These are phyloP conservation scores for Cercospora beticola DNA, from an alignment of 2,329 filamentous ascomycete genomes.

Conservation along the genomic window DNA sequence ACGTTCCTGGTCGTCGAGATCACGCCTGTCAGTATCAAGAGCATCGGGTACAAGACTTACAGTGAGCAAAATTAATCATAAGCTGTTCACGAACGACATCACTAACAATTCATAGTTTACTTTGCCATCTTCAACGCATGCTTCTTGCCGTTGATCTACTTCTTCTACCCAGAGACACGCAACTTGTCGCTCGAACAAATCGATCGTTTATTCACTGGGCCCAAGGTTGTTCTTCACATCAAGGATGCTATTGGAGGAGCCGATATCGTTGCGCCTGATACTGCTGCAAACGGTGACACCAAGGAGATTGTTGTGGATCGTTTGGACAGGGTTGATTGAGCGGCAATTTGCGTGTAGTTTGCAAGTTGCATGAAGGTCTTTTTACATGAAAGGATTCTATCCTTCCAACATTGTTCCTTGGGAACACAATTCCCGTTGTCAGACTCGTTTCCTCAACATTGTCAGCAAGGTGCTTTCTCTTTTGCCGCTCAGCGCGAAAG, in stretches of 20 bases:
- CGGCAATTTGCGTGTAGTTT: background rate
- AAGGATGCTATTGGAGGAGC: slow-evolving; percentile 15
- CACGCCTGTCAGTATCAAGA: slow-evolving; percentile 41
- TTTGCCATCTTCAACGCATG: slow-evolving; percentile 53
- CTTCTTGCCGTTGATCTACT: slow-evolving; percentile 61
- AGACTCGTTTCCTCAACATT: background rate
- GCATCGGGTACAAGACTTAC: slow-evolving; percentile 38
- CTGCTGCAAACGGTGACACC: background rate
- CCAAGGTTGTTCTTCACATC: slow-evolving; percentile 24
- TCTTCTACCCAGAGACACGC: slow-evolving; percentile 49
- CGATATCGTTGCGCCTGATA: background rate
- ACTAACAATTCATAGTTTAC: slow-evolving; percentile 31
- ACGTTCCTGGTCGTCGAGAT: slow-evolving; percentile 41
- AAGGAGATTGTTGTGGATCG: slow-evolving; percentile 15
- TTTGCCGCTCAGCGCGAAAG: background rate
- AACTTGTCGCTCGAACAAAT: slow-evolving; percentile 54
- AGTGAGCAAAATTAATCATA: slow-evolving; percentile 5
- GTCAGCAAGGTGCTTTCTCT: background rate
- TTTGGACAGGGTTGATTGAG: slow-evolving; percentile 1
- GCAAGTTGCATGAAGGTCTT: background rate
- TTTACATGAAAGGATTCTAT: background rate
- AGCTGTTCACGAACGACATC: too few relatives aligned
- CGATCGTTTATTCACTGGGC: slow-evolving; percentile 49
- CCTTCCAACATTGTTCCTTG: background rate
- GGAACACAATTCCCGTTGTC: background rate